phyloP scores from a whole-genome alignment of 2,329 filamentous ascomycete genomes.

The Coniochaeta ligniaria region DNA sequence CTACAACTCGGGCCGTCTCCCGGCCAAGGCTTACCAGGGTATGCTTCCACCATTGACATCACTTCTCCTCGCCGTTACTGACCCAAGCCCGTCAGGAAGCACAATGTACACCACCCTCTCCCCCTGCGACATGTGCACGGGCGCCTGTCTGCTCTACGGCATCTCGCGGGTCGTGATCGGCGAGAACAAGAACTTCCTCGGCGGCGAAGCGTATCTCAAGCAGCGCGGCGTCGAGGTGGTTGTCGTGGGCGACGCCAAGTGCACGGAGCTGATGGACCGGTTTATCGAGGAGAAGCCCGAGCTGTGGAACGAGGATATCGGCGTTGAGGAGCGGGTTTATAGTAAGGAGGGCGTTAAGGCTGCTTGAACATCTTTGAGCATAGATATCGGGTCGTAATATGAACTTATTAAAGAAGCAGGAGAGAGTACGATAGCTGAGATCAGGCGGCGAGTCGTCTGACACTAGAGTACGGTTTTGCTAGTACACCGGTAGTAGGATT shows the following conservation, averaged over 20 bases:
- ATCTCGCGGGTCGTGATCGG: conserved; percentile 68
- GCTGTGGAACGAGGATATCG: conserved; percentile 59
- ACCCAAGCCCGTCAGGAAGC: conserved; percentile 32
- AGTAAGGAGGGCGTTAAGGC: conserved; percentile 22
- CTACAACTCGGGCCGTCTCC: conserved; percentile 65
- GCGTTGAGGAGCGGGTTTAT: conserved; percentile 34
- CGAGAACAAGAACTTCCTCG: conserved; percentile 69
- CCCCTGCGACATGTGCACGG: conserved; percentile 76
- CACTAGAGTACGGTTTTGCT: too few species aligned
- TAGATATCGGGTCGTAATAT: too few species aligned
- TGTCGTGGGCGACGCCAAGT: conserved; percentile 59
- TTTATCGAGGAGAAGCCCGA: conserved; percentile 68
- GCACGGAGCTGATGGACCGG: conserved; percentile 60
- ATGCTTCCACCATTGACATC: background rate
- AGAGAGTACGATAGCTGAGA: too few species aligned
- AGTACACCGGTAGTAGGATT: too few species aligned
- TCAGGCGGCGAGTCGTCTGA: too few species aligned
- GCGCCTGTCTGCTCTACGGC: conserved; percentile 70
- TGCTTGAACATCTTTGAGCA: background rate
- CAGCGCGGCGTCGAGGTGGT: conserved; percentile 64
- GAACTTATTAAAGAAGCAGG: too few species aligned
- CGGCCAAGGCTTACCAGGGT: conserved; percentile 54
- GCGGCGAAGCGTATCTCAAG: conserved; percentile 64
- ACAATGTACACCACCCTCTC: conserved; percentile 83
- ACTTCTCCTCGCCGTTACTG: background rate